Evolutionary conservation across 176 grass and related monocot species (phyloP).

Genomic region (Oryza nivara): DNA sequence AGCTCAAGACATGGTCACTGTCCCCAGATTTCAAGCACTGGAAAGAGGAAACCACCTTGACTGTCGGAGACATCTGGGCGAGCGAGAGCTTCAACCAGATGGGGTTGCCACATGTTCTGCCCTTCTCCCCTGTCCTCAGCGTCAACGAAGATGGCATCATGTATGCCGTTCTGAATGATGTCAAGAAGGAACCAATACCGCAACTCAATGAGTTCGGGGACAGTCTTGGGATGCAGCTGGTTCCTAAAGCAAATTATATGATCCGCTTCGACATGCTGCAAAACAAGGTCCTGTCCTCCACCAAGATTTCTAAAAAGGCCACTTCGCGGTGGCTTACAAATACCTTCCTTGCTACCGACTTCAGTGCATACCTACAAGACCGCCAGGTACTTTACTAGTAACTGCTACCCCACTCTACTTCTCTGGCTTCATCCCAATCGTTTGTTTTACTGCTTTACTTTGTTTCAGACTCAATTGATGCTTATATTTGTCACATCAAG

Average conservation of each 20-base stretch:
- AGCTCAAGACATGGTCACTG: neutral
- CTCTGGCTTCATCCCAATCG: neutral
- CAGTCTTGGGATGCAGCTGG: accelerated
- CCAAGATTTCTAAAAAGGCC: no score
- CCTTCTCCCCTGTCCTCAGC: neutral
- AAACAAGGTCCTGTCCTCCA: neutral
- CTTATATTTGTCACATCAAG: neutral
- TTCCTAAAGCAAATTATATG: neutral
- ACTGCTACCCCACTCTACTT: neutral
- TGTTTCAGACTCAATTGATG: neutral
- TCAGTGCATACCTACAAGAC: neutral
- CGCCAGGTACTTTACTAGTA: neutral
- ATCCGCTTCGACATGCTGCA: neutral
- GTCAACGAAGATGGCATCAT: neutral
- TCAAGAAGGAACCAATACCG: neutral
- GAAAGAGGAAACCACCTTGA: neutral
- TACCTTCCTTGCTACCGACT: neutral
- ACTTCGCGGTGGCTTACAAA: neutral
- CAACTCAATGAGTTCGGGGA: neutral
- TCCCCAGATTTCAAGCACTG: slow-evolving; percentile 6
- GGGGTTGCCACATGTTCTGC: neutral
- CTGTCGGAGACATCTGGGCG: neutral
- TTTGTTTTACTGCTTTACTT: neutral
- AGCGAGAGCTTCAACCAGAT: neutral
- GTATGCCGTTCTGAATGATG: neutral